Evolutionary conservation across 495 filamentous ascomycete species (phyloP), one percentile per base, ranked within the genome.

Genomic region (Penicillium angulare): DNA sequence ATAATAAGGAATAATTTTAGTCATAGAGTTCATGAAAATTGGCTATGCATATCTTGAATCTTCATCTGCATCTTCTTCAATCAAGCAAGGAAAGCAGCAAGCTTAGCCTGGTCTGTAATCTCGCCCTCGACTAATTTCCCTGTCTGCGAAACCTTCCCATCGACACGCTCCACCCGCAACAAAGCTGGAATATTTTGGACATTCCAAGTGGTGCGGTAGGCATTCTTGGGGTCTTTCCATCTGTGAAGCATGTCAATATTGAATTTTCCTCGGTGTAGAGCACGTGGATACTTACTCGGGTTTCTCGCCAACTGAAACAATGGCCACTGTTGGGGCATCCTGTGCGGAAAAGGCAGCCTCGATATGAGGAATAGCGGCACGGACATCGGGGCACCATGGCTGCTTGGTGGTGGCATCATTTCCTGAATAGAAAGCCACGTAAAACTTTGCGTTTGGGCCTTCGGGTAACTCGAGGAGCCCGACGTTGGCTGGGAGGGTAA

Each of bases 381-480:
- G 56, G 17, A 69, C 66, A 34, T 69, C 66, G 0, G 66, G 66
- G 26, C 66, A 69, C 66, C 66, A 69, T 5, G 66, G 44, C 33
- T 63, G 58, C 16, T 55, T 50, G 27, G 66, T 69, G 2, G 46
- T 45, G 3, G 64, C 49, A 22, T 69, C 66, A 21, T 47, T 13
- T 29, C 55, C 59, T 21, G 64, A 55, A 31, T 60, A 44, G 43
- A 69, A 69, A 9, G 62, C 61, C n/a, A 69, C 38, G 45, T 65
- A 67, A 8, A 64, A 35, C 21, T 59, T 56, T 1, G 59, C 46
- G 33, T 48, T 34, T 26, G 63, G 21, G 20, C 34, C 45, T 6
- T 53, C 26, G 20, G 61, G 46, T 8, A 69, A 22, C n/a, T 55
- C 50, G 3, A 66, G 50, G 4, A 27, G 43, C 29, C 51, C 48